Conservation (phyloP, 192 early-diverging fungal genomes). For the Backusella liffmaniae region DNA sequence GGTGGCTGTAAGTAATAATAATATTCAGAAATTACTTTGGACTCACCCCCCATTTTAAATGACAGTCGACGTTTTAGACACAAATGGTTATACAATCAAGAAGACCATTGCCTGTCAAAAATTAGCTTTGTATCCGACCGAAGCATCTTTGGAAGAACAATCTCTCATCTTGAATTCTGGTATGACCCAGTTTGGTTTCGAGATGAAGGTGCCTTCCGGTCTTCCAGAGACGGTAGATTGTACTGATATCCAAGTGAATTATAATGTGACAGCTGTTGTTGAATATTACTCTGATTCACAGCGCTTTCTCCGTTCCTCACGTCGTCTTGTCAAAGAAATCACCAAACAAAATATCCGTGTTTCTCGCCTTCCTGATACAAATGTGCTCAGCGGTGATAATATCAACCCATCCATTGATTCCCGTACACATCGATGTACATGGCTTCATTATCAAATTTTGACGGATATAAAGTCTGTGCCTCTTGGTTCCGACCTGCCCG, state of each 20-base stretch:
- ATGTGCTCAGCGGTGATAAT: constrained; percentile 1
- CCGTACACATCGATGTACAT: neutral
- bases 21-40: neutral
- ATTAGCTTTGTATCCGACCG: neutral
- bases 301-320: neutral
- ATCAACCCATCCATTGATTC: neutral
- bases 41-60: neutral
- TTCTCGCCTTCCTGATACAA: neutral
- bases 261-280: neutral
- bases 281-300: neutral
- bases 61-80: neutral
- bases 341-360: neutral
- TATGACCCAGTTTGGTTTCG: neutral
- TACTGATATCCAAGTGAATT: neutral
- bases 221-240: constrained; percentile 3
- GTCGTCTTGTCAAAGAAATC: neutral
- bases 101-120: neutral
- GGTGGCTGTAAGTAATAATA: neutral
- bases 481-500: neutral
- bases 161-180: constrained; percentile 1
- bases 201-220: constrained; percentile 8
- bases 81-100: neutral
- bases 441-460: neutral
- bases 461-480: constrained; percentile 2
- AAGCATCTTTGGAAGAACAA: neutral